Conservation (phyloP, 129 eudicot genomes). For the Tagetes patula region DNA sequence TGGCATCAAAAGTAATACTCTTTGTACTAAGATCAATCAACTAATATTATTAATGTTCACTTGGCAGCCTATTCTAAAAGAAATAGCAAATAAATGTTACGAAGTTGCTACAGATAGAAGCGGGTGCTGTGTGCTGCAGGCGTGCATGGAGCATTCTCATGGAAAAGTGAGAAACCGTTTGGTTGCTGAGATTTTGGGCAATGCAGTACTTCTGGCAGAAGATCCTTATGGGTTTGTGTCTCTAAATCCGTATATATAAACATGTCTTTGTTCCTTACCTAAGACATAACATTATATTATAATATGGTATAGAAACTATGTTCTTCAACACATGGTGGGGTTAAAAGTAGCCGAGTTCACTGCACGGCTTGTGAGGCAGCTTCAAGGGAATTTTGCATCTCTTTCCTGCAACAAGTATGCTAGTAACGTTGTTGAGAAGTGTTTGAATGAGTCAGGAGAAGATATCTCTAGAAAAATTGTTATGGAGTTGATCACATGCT, state of each 20-base stretch:
- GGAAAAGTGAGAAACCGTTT: conserved; percentile 47
- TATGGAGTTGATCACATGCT: conserved; percentile 54
- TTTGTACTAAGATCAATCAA: conserved; percentile 3
- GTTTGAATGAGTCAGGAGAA: conserved; percentile 44
- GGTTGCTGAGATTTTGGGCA: conserved; percentile 41
- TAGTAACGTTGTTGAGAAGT: conserved; percentile 76
- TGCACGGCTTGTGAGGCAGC: conserved; percentile 38
- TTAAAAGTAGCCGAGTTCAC: conserved; percentile 47
- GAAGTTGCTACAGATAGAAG: conserved; percentile 57
- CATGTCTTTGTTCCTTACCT: background rate
- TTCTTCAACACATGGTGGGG: conserved; percentile 70
- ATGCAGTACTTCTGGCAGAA: conserved; percentile 52
- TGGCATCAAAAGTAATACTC: background rate
- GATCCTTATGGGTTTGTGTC: conserved; percentile 70
- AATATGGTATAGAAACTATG: conserved; percentile 54
- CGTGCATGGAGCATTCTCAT: conserved; percentile 51
- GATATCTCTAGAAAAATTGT: conserved; percentile 42
- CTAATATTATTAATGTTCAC: background rate
- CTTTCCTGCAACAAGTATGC: conserved; percentile 73
- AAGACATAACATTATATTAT: background rate
- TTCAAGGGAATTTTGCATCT: conserved; percentile 43
- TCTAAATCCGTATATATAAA: background rate
- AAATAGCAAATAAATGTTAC: conserved; percentile 54
- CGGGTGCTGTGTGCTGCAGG: conserved; percentile 77
- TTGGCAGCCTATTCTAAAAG: conserved; percentile 58